phyloP scores from a whole-genome alignment of 768 basidiomycete species.

The Pleurotus cornucopiae region DNA sequence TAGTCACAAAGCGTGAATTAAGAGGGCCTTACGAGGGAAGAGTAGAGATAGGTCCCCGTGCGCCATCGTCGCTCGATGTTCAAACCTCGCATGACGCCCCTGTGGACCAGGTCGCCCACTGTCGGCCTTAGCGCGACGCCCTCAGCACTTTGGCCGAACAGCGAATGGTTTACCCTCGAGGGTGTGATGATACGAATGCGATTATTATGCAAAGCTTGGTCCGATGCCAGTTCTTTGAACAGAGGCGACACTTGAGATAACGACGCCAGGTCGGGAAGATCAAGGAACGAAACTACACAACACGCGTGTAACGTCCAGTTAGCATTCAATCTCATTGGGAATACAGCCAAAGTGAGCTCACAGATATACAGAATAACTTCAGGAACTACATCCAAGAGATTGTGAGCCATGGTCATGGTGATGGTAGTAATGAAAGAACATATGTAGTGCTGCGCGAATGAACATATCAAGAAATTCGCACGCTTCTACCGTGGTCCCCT shows the following conservation, averaged over 20 bases:
- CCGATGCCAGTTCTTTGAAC: constrained; percentile 48
- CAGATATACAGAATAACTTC: constrained; percentile 60
- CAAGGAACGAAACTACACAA: constrained; percentile 59
- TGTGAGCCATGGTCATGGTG: constrained; percentile 2
- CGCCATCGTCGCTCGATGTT: constrained; percentile 65
- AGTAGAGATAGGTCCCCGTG: constrained; percentile 61
- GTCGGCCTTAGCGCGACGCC: constrained; percentile 62
- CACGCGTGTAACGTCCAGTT: background rate
- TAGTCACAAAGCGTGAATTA: constrained; percentile 8
- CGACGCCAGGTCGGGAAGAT: constrained; percentile 64
- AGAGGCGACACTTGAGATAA: constrained; percentile 43
- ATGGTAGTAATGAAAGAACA: background rate
- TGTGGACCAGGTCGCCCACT: constrained; percentile 60
- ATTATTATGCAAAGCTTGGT: constrained; percentile 60
- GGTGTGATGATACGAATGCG: constrained; percentile 61
- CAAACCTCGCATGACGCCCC: constrained; percentile 67
- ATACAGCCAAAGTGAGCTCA: constrained; percentile 23
- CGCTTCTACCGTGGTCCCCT: background rate
- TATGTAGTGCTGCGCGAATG: background rate
- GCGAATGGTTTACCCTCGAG: constrained; percentile 60
- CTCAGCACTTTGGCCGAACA: constrained; percentile 54
- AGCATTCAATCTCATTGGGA: background rate
- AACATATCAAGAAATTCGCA: background rate
- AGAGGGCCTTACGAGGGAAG: constrained; percentile 43
- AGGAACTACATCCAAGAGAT: constrained; percentile 40